phyloP scores from a whole-genome alignment of 768 basidiomycete genomes.

The Suillus discolor region DNA sequence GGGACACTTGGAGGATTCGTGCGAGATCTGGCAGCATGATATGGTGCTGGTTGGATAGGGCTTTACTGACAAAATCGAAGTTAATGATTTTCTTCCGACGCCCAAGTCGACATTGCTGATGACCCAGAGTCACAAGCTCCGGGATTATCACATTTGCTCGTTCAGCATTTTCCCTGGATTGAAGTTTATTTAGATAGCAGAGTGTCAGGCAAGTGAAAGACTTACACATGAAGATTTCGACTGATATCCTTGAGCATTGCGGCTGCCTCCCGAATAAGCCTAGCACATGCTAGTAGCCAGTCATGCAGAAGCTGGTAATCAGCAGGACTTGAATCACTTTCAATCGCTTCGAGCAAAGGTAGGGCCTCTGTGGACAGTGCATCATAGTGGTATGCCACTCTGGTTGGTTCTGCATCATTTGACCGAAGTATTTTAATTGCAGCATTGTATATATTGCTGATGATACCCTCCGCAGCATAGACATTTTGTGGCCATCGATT shows the following conservation, averaged over 20 bases:
- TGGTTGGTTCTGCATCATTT: neutral
- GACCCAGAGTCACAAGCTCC: no score
- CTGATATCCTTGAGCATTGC: neutral
- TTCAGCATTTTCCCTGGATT: no score
- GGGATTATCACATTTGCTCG: no score
- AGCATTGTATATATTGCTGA: neutral
- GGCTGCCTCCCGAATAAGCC: neutral
- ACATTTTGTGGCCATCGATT: neutral
- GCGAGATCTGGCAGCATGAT: conserved; percentile 7
- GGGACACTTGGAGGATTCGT: neutral
- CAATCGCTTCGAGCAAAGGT: neutral
- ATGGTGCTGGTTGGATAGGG: conserved; percentile 3
- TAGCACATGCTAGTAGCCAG: neutral
- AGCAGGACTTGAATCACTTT: neutral
- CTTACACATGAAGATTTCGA: neutral
- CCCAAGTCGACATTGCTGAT: no score
- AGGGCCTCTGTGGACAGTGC: neutral
- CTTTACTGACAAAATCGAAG: no score
- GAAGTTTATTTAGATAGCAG: no score
- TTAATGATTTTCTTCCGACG: no score
- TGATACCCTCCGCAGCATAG: neutral
- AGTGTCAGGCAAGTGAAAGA: no score
- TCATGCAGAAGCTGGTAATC: neutral
- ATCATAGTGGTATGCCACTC: neutral
- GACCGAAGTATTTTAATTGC: neutral